Percentiles rank a stretch among this genome's conserved stretches.
Conservation (phyloP, 2,329 filamentous ascomycete genomes). For the Exophiala mesophila region DNA sequence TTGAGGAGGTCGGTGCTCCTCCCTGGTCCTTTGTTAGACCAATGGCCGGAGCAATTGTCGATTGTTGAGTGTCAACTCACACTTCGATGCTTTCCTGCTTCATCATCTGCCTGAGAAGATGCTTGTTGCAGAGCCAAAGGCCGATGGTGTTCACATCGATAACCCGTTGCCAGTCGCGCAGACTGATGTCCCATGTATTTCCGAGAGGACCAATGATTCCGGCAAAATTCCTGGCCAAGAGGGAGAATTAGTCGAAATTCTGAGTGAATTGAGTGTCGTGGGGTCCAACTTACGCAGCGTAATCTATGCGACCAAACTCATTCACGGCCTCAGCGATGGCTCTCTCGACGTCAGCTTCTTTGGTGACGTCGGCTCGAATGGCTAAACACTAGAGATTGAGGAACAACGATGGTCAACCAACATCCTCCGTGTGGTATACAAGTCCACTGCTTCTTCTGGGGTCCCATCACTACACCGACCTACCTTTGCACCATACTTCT, state of each 20-base stretch:
- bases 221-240: conserved; percentile 83
- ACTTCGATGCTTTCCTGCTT: conserved; percentile 21
- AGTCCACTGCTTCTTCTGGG: no score
- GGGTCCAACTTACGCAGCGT: conserved; percentile 72
- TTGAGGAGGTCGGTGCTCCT: conserved; percentile 15
- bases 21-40: conserved; percentile 4
- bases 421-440: no score
- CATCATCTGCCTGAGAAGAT: conserved; percentile 56
- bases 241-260: no score
- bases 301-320: conserved; percentile 55
- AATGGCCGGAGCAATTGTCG: not conserved
- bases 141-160: conserved; percentile 95
- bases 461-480: no score
- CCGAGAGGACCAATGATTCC: conserved; percentile 54
- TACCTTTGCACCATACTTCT: conserved; percentile 16
- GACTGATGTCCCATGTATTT: conserved; percentile 31
- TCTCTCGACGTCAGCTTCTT: conserved; percentile 17
- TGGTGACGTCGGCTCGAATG: conserved; percentile 22
- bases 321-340: conserved; percentile 18
- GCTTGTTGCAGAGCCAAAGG: conserved; percentile 90
- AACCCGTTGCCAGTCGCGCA: conserved; percentile 88
- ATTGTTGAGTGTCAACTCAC: conserved; percentile 2
- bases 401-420: not conserved
- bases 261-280: no score
- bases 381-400: conserved; percentile 5